Base-by-base conservation (phyloP, 2,329 filamentous ascomycete species). In the Ciborinia camelliae region DNA sequence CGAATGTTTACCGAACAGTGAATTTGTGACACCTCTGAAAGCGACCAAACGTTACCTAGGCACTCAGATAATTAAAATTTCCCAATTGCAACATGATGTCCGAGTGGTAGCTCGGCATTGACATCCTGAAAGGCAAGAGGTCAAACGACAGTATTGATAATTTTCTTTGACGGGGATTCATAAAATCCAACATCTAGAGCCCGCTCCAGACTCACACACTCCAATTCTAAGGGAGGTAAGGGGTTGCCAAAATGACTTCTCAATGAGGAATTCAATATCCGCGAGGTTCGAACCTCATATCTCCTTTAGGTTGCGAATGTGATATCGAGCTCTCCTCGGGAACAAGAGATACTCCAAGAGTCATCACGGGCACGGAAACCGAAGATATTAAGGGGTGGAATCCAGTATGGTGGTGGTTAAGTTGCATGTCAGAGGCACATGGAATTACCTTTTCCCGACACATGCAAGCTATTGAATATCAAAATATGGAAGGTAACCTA, bases 391-490 rank as follows among this genome's bases (percentile, higher is more conserved):
- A 43, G 23, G 58, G 28, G 30, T 35, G 6, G 1, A 14, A 32
- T 26, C 18, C 15, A 23, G 41, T 45, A 37, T 1, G 18, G 55
- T 47, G 37, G 39, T 43, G 37, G 37, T 53, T 45, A 51, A 28
- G 18, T 20, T 54, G 60, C 35, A 55, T 62, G 26, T 43, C 20
- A 55, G 37, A 51, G 47, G 20, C 35, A 61, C 32, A 50, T 51
- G 58, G 58, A 61, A 43, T 52, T 61, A 62, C 28, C 50, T 55
- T 54, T 55, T n/a, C 39, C 60, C 28, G 50, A 39, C 37, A 55
- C 47, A 55, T 55, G 60, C 28, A 47, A 55, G 23, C 41, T 54
- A 41, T 55, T 26, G 39, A 18, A 35, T 47, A 41, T 55, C 28
- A 26, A 43, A 60, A 60, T 37, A 26, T 30, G 45, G 35, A 61